phyloP scores from a whole-genome alignment of 345 rosid species.

The Heritiera fomes region DNA sequence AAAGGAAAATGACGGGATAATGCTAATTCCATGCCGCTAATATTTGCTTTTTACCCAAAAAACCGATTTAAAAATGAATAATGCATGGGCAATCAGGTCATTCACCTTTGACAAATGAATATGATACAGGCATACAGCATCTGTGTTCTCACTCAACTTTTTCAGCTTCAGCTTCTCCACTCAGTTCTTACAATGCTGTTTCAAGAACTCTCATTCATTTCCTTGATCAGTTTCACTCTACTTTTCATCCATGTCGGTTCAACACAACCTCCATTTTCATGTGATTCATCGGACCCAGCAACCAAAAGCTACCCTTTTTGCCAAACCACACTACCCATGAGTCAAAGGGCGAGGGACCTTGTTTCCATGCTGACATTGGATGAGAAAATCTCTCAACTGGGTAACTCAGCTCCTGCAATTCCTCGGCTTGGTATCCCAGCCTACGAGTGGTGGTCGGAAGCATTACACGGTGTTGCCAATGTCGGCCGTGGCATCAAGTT shows the following conservation, averaged over 20 bases:
- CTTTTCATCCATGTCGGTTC: conserved; percentile 26
- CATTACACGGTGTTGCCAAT: conserved; percentile 72
- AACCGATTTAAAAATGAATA: background rate
- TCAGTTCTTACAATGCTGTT: background rate
- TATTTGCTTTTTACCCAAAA: background rate
- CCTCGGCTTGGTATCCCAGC: conserved; percentile 75
- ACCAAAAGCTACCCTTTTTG: conserved; percentile 57
- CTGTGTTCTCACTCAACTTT: background rate
- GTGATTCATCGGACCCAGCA: conserved; percentile 52
- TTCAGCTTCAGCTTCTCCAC: conserved; percentile 23
- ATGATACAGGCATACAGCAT: background rate
- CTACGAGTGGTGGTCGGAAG: conserved; percentile 97
- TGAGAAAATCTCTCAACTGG: conserved; percentile 84
- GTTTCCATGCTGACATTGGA: conserved; percentile 69
- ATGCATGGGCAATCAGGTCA: conserved; percentile 15
- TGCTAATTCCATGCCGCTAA: background rate
- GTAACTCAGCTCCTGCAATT: conserved; percentile 63
- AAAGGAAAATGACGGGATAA: background rate
- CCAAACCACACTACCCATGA: conserved; percentile 51
- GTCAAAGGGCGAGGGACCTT: conserved; percentile 62
- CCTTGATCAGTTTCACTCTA: background rate
- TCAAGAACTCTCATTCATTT: conserved; percentile 3
- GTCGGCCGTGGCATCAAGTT: conserved; percentile 59
- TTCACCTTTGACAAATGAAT: background rate
- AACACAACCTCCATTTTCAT: conserved; percentile 56